Evolutionary conservation across 306 rosid species (phyloP).

Genomic region (Hylodesmum podocarpum): DNA sequence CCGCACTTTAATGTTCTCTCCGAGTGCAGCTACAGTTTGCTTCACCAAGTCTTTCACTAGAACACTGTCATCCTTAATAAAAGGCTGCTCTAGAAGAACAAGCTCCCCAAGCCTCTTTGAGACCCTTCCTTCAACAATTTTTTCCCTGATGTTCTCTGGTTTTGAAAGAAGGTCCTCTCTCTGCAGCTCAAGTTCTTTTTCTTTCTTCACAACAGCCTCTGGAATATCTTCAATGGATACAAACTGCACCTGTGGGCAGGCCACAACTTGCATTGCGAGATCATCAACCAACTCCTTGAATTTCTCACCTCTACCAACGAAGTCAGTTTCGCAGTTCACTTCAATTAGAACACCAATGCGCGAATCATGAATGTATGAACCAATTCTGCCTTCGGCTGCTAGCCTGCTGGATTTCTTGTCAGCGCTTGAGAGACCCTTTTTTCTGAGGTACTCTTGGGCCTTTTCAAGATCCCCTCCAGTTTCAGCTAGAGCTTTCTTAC

Average conservation of each 20-base stretch:
- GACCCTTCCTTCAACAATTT: slow-evolving; percentile 89
- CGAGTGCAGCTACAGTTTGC: slow-evolving; percentile 98
- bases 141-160: slow-evolving; percentile 93
- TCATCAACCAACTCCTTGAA: slow-evolving; percentile 92
- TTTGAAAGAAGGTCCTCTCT: slow-evolving; percentile 84
- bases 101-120: slow-evolving; percentile 97
- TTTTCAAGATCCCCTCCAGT: slow-evolving; percentile 91
- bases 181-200: slow-evolving; percentile 87
- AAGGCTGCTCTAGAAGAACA: slow-evolving; percentile 90
- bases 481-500: slow-evolving; percentile 97
- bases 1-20: slow-evolving; percentile 91
- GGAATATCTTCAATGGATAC: slow-evolving; percentile 87
- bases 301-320: slow-evolving; percentile 80
- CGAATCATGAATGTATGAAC: slow-evolving; percentile 89
- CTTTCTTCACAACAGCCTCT: slow-evolving; percentile 54
- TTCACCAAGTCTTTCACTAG: slow-evolving; percentile 90
- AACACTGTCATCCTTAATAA: slow-evolving; percentile 77
- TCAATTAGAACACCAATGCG: slow-evolving; percentile 94
- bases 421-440: slow-evolving; percentile 91
- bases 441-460: slow-evolving; percentile 96
- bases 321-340: slow-evolving; percentile 96
- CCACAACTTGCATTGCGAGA: slow-evolving; percentile 95
- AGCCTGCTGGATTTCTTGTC: slow-evolving; percentile 93
- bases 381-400: slow-evolving; percentile 97
- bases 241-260: slow-evolving; percentile 76